Percentiles rank a stretch among this genome's conserved stretches.
These are phyloP conservation scores for Breviolum minutum DNA, from an alignment of 73 alveolate species.

Conservation along the genomic window DNA sequence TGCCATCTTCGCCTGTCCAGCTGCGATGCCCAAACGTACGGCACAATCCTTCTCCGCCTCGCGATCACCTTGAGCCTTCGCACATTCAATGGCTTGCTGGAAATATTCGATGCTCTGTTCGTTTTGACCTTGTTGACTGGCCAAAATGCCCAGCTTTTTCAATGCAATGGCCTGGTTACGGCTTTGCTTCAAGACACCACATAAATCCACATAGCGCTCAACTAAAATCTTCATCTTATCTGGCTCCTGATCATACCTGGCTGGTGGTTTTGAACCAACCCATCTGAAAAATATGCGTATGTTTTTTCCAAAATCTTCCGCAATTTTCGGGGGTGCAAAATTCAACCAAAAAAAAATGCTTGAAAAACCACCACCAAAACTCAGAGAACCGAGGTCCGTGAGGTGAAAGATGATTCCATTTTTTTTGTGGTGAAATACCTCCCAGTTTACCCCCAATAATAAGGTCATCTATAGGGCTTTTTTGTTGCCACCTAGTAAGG, in stretches of 20 bases:
- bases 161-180: slow-evolving; percentile 90
- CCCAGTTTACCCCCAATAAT: too few relatives aligned
- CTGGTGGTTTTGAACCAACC: too few relatives aligned
- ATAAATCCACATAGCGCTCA: slow-evolving; percentile 87
- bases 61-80: slow-evolving; percentile 25
- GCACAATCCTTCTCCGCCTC: slow-evolving; percentile 90
- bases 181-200: slow-evolving; percentile 75
- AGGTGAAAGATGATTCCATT: too few relatives aligned
- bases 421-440: too few relatives aligned
- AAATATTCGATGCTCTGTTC: slow-evolving; percentile 94
- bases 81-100: slow-evolving; percentile 65
- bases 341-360: too few relatives aligned
- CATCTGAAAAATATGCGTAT: too few relatives aligned
- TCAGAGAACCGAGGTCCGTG: too few relatives aligned
- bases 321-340: too few relatives aligned
- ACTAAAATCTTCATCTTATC: slow-evolving; percentile 84
- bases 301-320: too few relatives aligned
- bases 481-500: too few relatives aligned
- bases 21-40: slow-evolving; percentile 89
- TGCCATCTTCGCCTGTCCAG: slow-evolving; percentile 93
- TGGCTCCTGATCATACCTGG: slow-evolving; percentile 71
- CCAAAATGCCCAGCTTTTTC: slow-evolving; percentile 85
- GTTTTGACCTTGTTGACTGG: slow-evolving; percentile 88
- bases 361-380: too few relatives aligned
- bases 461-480: too few relatives aligned